Base-by-base conservation (phyloP, 768 basidiomycete genomes). In the Rickenella mellea region DNA sequence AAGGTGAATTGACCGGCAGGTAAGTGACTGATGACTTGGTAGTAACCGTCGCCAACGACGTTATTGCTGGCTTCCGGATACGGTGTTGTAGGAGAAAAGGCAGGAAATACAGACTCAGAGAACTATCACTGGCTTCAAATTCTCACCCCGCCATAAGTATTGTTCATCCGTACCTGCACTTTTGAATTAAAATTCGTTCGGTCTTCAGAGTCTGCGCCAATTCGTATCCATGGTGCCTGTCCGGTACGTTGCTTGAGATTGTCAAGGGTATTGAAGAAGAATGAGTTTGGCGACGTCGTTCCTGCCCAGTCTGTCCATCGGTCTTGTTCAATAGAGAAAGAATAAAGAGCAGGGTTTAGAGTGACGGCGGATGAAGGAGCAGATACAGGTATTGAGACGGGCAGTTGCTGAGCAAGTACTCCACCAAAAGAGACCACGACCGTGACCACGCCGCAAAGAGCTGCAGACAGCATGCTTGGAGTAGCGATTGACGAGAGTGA, bases 271-370 rank as follows among this genome's bases (percentile, higher is more conserved):
- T 76, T 80, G 61, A 66, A 68, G 47, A 78, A 73, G 58, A 82
- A 83, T 14, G 68, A 44, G 51, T 84, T 83, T 26, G 62, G 64
- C 2, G 66, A 58, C 5, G 50, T 44, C 8, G 64, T 66, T 1
- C 83, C 81, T 9, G 61, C 60, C 81, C 82, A 85, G 46, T 82
- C 80, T 8, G 66, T 62, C 80, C 80, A 83, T 25, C 76, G 64
- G 48, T 84, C 81, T 56, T 80, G 74, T 51, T 83, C 83, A 41
- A 83, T 71, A 24, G 80, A 83, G 48, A 83, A 71, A 0, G 77
- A 79, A 21, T 83, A 49, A 10, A 80, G 58, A 9, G 71, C 71
- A 6, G 67, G 65, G 6, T 63, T 57, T 1, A 80, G 57, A 1
- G 44, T 43, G 7, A 61, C 53, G 3, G 74, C 64, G 30, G 37